A percentile compares a stretch with the other conserved stretches of the same genome.
Evolutionary conservation across 1,284 basidiomycete species (phyloP).

Genomic region (Marasmius tenuissimus): DNA sequence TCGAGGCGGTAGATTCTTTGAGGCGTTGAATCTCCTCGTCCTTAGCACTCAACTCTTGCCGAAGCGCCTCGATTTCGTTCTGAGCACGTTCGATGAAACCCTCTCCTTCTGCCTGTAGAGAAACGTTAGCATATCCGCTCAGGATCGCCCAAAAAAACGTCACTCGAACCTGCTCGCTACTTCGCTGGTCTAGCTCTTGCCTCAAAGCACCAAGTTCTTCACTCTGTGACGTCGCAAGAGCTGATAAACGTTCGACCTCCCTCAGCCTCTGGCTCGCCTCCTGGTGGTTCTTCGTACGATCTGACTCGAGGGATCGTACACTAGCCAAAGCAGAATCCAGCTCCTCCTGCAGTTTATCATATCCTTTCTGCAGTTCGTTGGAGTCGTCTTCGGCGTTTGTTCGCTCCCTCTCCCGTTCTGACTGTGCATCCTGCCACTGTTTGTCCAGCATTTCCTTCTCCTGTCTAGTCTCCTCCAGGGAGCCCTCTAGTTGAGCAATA

Average conservation of each 20-base stretch:
- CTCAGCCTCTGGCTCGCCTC: conserved; percentile 48
- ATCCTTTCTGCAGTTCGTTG: conserved; percentile 62
- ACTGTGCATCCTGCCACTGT: conserved; percentile 40
- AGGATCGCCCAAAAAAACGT: background rate
- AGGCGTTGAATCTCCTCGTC: conserved; percentile 66
- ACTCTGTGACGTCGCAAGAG: conserved; percentile 40
- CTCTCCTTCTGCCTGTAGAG: conserved; percentile 52
- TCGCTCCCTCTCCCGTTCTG: conserved; percentile 50
- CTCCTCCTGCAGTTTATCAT: conserved; percentile 61
- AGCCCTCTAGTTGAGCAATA: conserved; percentile 62
- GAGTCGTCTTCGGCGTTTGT: conserved; percentile 45
- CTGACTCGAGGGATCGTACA: conserved; percentile 55
- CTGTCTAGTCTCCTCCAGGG: conserved; percentile 51
- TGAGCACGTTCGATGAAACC: conserved; percentile 62
- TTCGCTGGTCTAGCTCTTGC: conserved; percentile 50
- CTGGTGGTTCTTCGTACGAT: conserved; percentile 56
- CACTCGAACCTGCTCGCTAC: conserved; percentile 36
- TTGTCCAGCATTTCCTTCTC: conserved; percentile 46
- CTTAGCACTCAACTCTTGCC: conserved; percentile 53
- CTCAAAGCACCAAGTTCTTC: conserved; percentile 50
- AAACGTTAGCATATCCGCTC: background rate
- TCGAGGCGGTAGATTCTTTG: conserved; percentile 38
- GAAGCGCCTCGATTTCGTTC: conserved; percentile 67
- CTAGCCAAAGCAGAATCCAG: conserved; percentile 51
- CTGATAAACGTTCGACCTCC: conserved; percentile 52